A percentile compares a stretch with the other conserved stretches of the same genome.
These are phyloP conservation scores for Chaetomiaceae sp. DNA, from an alignment of 2,329 filamentous ascomycete genomes.

Conservation along the genomic window DNA sequence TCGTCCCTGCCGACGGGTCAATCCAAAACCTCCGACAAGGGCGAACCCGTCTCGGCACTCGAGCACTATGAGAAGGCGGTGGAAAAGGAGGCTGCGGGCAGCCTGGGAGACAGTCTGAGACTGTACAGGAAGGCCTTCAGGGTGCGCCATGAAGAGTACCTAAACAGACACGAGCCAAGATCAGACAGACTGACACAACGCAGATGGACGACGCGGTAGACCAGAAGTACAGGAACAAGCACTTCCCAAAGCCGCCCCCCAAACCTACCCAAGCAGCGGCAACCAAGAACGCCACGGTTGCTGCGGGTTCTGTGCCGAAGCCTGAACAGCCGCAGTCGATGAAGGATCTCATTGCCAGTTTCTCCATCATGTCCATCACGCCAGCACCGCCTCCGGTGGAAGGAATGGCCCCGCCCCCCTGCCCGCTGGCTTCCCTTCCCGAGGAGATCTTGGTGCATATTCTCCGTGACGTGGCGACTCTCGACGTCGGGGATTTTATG, in stretches of 20 bases:
- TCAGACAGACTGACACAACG: background rate
- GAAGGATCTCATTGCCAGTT: conserved; percentile 69
- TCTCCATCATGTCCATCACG: conserved; percentile 65
- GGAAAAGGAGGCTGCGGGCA: conserved; percentile 79
- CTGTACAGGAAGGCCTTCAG: conserved; percentile 88
- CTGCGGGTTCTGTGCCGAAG: conserved; percentile 46
- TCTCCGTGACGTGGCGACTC: conserved; percentile 63
- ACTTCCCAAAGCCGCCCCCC: conserved; percentile 63
- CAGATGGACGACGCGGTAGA: conserved; percentile 83
- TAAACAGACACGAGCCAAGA: too few relatives aligned
- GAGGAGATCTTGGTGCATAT: conserved; percentile 83
- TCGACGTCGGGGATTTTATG: conserved; percentile 71
- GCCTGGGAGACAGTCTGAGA: conserved; percentile 78
- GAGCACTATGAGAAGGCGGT: conserved; percentile 93
- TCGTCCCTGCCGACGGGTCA: conserved; percentile 23
- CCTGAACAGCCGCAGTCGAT: conserved; percentile 50
- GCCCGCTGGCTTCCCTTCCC: conserved; percentile 71
- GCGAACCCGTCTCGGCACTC: conserved; percentile 67
- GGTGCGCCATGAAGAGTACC: conserved; percentile 43
- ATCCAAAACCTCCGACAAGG: conserved; percentile 22
- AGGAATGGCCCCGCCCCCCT: conserved; percentile 67
- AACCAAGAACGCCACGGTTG: conserved; percentile 28
- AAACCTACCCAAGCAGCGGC: conserved; percentile 36
- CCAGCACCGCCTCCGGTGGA: conserved; percentile 64
- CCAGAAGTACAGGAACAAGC: conserved; percentile 81